A percentile compares a stretch with the other conserved stretches of the same genome.
phyloP scores from a whole-genome alignment of 352 stramenopile genomes.

The Phytophthora fragariae region DNA sequence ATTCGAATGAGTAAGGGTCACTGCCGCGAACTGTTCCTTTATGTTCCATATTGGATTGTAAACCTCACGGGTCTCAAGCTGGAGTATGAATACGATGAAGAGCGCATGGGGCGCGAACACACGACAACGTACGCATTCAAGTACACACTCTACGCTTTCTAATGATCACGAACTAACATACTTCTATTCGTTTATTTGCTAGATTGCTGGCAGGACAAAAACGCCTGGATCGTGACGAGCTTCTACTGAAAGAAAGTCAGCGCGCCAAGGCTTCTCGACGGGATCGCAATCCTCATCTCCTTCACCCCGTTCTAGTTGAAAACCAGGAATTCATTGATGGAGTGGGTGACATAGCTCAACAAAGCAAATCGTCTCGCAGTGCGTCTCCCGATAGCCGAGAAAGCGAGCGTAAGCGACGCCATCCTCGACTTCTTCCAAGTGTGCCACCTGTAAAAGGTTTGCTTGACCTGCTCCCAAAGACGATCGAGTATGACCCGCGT shows the following conservation, averaged over 20 bases:
- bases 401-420: slow-evolving; percentile 62
- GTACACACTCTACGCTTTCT: background rate
- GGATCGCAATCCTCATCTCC: slow-evolving; percentile 66
- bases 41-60: slow-evolving; percentile 90
- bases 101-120: slow-evolving; percentile 75
- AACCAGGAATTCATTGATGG: slow-evolving; percentile 25
- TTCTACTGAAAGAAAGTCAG: slow-evolving; percentile 77
- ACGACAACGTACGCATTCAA: slow-evolving; percentile 55
- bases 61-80: slow-evolving; percentile 87
- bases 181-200: slow-evolving; percentile 13
- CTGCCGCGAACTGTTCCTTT: slow-evolving; percentile 82
- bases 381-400: slow-evolving; percentile 28
- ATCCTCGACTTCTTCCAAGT: slow-evolving; percentile 79
- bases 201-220: slow-evolving; percentile 80
- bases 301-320: slow-evolving; percentile 44
- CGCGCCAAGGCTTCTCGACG: slow-evolving; percentile 40
- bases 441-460: slow-evolving; percentile 84
- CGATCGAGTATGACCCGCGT: slow-evolving; percentile 61
- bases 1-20: slow-evolving; percentile 58
- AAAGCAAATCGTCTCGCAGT: slow-evolving; percentile 6
- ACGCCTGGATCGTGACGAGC: slow-evolving; percentile 75
- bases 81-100: slow-evolving; percentile 86
- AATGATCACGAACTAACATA: slow-evolving; percentile 11
- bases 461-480: slow-evolving; percentile 83
- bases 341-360: slow-evolving; percentile 3